phyloP scores from a whole-genome alignment of 805 yeast genomes.

The Pichia rugopelliculosa region DNA sequence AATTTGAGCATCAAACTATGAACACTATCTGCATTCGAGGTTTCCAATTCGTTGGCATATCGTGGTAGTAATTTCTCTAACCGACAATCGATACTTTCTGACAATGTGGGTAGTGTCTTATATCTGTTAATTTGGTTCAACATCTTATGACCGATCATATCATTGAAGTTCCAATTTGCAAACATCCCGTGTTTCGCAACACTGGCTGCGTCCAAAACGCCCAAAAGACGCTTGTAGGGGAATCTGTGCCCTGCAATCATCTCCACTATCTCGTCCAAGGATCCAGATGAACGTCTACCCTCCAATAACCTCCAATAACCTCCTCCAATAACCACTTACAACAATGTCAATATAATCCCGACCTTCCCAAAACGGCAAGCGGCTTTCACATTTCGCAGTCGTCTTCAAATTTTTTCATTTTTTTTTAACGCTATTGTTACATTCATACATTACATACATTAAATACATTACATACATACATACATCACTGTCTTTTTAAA shows the following conservation, averaged over 20 bases:
- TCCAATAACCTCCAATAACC: too few species aligned
- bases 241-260: background rate
- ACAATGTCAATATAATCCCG: too few species aligned
- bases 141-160: background rate
- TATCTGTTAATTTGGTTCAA: background rate
- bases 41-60: background rate
- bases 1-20: background rate
- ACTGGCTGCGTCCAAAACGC: background rate
- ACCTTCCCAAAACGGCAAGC: background rate
- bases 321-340: too few species aligned
- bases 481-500: too few species aligned
- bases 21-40: background rate
- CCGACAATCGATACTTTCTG: background rate
- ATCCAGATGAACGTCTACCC: too few species aligned
- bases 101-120: background rate
- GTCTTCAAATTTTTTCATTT: background rate
- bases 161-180: background rate
- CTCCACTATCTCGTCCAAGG: background rate
- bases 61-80: background rate
- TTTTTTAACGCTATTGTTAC: too few species aligned
- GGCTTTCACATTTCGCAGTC: background rate
- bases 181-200: background rate
- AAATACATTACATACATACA: too few species aligned
- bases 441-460: too few species aligned
- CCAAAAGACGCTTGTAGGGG: background rate